Conservation (phyloP, 2,329 filamentous ascomycete species). For the Zymoseptoria tritici region DNA sequence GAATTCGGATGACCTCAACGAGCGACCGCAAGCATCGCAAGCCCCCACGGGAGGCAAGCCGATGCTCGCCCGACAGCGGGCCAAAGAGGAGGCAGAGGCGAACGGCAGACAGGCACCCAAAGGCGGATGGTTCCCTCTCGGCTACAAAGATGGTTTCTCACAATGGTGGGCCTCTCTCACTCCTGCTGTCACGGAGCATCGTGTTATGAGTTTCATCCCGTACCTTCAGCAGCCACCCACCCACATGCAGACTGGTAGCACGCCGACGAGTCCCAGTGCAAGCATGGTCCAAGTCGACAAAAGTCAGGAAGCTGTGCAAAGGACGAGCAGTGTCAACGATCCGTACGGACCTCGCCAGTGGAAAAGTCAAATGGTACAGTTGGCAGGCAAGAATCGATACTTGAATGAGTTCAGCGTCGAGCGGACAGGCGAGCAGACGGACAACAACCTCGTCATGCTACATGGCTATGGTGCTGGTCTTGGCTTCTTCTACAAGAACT, state of each 20-base stretch:
- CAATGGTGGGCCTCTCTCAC: slow-evolving; percentile 94
- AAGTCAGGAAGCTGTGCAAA: slow-evolving; percentile 33
- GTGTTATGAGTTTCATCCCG: slow-evolving; percentile 78
- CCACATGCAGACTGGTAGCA: slow-evolving; percentile 56
- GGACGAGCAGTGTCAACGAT: slow-evolving; percentile 50
- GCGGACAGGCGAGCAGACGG: slow-evolving; percentile 66
- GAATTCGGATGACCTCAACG: slow-evolving; percentile 10
- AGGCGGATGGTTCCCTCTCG: slow-evolving; percentile 60
- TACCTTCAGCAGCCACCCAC: slow-evolving; percentile 66
- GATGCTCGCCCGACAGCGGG: slow-evolving; percentile 31
- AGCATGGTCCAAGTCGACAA: slow-evolving; percentile 33
- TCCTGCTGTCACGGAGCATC: slow-evolving; percentile 76
- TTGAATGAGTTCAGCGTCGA: slow-evolving; percentile 92
- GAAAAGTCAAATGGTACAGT: slow-evolving; percentile 74
- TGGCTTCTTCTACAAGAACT: slow-evolving; percentile 98
- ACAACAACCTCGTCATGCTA: slow-evolving; percentile 88
- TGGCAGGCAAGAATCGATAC: slow-evolving; percentile 77
- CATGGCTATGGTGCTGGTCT: slow-evolving; percentile 95
- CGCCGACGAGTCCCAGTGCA: slow-evolving; percentile 38
- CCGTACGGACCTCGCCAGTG: slow-evolving; percentile 80
- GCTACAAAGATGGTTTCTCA: slow-evolving; percentile 82
- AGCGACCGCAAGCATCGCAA: slow-evolving; percentile 4
- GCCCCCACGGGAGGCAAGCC: slow-evolving; percentile 14
- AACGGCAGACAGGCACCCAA: slow-evolving; percentile 10
- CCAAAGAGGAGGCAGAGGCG: slow-evolving; percentile 20